phyloP scores from a whole-genome alignment of 2,329 filamentous ascomycete genomes.

The Exophiala xenobiotica region DNA sequence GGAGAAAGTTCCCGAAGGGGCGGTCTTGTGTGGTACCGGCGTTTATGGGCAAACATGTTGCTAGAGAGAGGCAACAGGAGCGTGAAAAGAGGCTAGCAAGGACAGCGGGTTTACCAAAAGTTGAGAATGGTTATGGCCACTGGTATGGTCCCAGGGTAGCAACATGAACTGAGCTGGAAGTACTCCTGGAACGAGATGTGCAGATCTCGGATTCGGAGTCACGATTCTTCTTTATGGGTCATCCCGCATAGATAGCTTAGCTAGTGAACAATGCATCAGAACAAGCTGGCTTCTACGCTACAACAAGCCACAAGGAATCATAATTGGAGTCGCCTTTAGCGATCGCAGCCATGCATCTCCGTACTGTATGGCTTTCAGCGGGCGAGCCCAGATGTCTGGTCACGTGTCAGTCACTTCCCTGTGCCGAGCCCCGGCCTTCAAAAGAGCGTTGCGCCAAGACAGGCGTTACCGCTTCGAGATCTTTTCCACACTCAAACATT shows the following conservation, averaged over 20 bases:
- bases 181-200: slow-evolving; percentile 15
- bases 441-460: no score
- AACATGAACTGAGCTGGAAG: background rate
- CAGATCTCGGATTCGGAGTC: slow-evolving; percentile 16
- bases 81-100: slow-evolving; percentile 2
- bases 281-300: background rate
- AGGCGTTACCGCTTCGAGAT: no score
- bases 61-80: slow-evolving; percentile 1
- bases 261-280: background rate
- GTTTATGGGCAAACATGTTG: background rate
- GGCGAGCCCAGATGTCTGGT: no score
- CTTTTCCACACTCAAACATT: background rate
- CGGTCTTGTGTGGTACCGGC: slow-evolving; percentile 3
- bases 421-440: background rate
- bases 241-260: slow-evolving; percentile 17
- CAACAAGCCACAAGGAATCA: no score
- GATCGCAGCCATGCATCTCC: no score
- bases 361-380: no score
- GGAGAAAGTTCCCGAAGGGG: background rate
- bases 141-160: background rate
- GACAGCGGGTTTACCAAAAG: slow-evolving; percentile 9
- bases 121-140: slow-evolving; percentile 2
- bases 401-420: background rate
- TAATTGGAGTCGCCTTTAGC: no score
- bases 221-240: background rate